phyloP scores from a whole-genome alignment of 352 stramenopile species.

The Phytopythium sindhum region DNA sequence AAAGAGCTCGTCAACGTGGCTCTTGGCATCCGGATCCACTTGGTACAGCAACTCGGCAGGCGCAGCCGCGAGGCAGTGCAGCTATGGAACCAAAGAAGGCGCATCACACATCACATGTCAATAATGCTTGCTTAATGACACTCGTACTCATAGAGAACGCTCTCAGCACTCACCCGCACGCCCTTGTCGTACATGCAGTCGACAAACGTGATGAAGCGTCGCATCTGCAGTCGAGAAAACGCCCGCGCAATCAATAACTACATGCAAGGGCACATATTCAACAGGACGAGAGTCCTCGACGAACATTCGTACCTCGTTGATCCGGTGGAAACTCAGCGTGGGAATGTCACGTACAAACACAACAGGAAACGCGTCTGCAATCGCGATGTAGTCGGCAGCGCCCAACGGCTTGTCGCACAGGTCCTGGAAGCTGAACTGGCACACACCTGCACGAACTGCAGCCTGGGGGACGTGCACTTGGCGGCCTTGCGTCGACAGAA shows the following conservation, averaged over 20 bases:
- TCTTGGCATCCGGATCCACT: conserved; percentile 50
- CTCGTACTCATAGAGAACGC: background rate
- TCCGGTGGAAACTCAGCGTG: conserved; percentile 74
- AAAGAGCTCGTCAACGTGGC: conserved; percentile 76
- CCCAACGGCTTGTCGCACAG: conserved; percentile 93
- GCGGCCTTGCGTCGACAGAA: conserved; percentile 65
- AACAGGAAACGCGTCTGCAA: conserved; percentile 81
- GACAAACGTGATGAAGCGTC: conserved; percentile 98
- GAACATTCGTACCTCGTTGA: conserved; percentile 67
- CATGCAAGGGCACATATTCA: background rate
- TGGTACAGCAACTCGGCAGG: conserved; percentile 61
- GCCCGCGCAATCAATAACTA: background rate
- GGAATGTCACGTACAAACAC: conserved; percentile 95
- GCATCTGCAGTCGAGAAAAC: conserved; percentile 30
- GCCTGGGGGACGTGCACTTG: conserved; percentile 61
- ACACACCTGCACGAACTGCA: conserved; percentile 45
- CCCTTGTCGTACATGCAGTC: conserved; percentile 97
- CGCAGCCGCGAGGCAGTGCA: conserved; percentile 69
- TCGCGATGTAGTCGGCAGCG: conserved; percentile 92
- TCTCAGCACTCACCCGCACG: conserved; percentile 43
- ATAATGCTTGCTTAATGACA: background rate
- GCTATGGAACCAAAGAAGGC: conserved; percentile 20
- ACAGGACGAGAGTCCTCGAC: background rate
- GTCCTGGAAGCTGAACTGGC: conserved; percentile 94
- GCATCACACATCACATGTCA: background rate